Base-by-base conservation (phyloP, 2,329 filamentous ascomycete genomes). In the Fusarium bactridioides region DNA sequence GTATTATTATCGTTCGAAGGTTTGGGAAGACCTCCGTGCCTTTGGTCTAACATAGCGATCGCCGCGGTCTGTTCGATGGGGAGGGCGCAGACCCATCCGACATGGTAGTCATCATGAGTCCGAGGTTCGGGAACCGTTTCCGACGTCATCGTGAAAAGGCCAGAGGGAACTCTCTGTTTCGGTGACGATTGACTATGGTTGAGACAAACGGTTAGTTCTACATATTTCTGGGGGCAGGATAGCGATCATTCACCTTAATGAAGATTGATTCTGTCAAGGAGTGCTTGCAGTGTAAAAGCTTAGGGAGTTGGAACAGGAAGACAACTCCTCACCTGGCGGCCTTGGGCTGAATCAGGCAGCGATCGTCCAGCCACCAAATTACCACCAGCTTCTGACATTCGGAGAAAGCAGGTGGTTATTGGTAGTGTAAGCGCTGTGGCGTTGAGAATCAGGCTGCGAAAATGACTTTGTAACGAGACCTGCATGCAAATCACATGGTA, bases 1-100 rank as follows among this genome's bases (percentile, higher is more conserved):
- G 6, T 16, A 3, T 29, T 47, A 3, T 15, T 29, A 0, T 47
- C 19, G 12, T 11, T 16, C 1, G 44, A 0, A 1, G 10, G 44
- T 10, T 29, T 33, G 0, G 31, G 18, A 3, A 45, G 9, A 27
- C 12, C 1, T 0, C 0, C 1, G 2, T 45, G 25, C 25, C 19
- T 47, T 3, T 47, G 19, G 13, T 47, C 25, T 0, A 29, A 1
- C 19, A 47, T 47, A 29, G 25, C 44, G 1, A 47, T 47, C 6
- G 44, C 25, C 2, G 25, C 44, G 0, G 44, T 47, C 19, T 47
- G 25, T 21, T 47, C 25, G 13, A 9, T 47, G 19, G 44, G 25
- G 12, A 47, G 2, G 31, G 31, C 31, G 31, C 31, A 31, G 31
- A 31, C 31, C 31, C 12, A 31, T 31, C 31, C 12, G 2, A 31